A percentile compares a stretch with the other conserved stretches of the same genome.
phyloP scores from a whole-genome alignment of 345 rosid genomes.

The Arabidopsis arenosa region DNA sequence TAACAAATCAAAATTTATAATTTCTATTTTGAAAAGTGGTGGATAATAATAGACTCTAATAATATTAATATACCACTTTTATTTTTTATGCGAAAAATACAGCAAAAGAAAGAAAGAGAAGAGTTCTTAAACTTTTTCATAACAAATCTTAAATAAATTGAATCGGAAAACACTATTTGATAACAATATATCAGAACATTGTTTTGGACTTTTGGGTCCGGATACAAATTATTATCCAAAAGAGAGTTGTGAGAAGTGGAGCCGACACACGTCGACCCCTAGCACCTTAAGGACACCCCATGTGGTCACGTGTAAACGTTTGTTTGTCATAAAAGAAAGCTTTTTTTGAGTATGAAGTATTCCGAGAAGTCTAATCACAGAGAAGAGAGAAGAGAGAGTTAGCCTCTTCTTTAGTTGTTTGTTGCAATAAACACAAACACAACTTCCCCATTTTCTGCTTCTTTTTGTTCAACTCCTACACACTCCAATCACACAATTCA shows the following conservation, averaged over 20 bases:
- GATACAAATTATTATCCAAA: constrained; percentile 12
- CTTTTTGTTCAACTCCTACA: constrained; percentile 1
- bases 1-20: too few species aligned
- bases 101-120: not conserved
- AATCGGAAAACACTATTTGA: not conserved
- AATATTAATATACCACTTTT: not conserved
- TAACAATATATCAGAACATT: not conserved
- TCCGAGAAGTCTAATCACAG: constrained; percentile 30
- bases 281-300: constrained; percentile 34
- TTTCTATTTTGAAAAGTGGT: not conserved
- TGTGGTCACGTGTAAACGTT: constrained; percentile 47
- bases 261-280: constrained; percentile 44
- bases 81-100: too few species aligned
- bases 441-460: constrained; percentile 40
- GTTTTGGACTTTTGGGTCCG: not conserved
- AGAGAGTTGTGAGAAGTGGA: constrained; percentile 36
- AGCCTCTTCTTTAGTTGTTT: constrained; percentile 44
- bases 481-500: constrained; percentile 29
- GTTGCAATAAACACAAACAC: constrained; percentile 47
- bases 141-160: not conserved
- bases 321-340: constrained; percentile 27
- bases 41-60: too few species aligned
- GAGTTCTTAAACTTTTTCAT: not conserved
- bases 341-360: constrained; percentile 22
- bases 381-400: constrained; percentile 18